These are phyloP conservation scores for Fragilariopsis cylindrus DNA, from an alignment of 108 stramenopile species.

Conservation along the genomic window DNA sequence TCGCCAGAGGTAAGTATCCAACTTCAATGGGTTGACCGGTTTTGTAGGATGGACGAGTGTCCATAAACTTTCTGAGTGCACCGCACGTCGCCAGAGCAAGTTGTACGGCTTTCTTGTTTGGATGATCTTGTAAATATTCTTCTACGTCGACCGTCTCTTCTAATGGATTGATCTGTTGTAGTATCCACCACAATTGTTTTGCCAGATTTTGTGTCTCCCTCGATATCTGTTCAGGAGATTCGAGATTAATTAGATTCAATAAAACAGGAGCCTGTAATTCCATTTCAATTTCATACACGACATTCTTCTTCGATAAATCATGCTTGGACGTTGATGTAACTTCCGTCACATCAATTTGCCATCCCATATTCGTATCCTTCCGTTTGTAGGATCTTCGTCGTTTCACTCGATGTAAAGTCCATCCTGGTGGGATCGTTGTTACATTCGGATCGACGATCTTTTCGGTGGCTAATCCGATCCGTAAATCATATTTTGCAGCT, in stretches of 20 bases:
- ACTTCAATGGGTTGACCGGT: conserved; percentile 5
- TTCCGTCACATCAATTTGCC: conserved; percentile 90
- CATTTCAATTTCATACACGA: conserved; percentile 84
- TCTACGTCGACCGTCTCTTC: conserved; percentile 81
- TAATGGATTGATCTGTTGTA: conserved; percentile 75
- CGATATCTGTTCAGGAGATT: conserved; percentile 43
- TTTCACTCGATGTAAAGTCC: conserved; percentile 70
- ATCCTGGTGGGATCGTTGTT: conserved; percentile 45
- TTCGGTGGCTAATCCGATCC: conserved; percentile 70
- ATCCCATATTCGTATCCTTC: conserved; percentile 72
- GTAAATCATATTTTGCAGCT: conserved; percentile 77
- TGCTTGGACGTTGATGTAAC: conserved; percentile 56
- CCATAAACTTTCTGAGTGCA: conserved; percentile 66
- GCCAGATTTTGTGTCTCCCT: conserved; percentile 52
- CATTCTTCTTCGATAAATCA: conserved; percentile 33
- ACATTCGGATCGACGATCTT: conserved; percentile 50
- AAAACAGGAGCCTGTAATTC: conserved; percentile 58
- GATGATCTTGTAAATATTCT: conserved; percentile 67
- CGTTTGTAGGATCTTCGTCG: conserved; percentile 79
- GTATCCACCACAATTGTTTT: conserved; percentile 79
- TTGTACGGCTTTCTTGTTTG: conserved; percentile 52
- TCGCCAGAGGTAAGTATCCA: conserved; percentile 41
- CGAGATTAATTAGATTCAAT: conserved; percentile 62
- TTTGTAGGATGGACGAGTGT: conserved; percentile 21
- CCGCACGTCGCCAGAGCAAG: conserved; percentile 79